phyloP scores from a whole-genome alignment of 306 rosid genomes.

The Rosa multiflora region DNA sequence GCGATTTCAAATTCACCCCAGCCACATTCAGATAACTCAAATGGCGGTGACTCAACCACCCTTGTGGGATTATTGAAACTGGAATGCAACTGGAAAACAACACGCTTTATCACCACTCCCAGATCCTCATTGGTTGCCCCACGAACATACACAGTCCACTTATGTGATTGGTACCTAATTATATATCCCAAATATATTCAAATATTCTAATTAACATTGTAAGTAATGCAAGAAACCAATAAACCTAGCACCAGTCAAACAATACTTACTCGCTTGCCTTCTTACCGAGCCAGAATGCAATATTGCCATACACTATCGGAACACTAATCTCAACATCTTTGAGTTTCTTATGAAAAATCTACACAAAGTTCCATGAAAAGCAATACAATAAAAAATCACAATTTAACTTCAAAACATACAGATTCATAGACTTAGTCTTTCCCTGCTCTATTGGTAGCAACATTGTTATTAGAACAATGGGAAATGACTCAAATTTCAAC shows the following conservation, averaged over 20 bases:
- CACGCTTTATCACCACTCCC: slow-evolving; percentile 44
- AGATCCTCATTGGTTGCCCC: too few relatives aligned
- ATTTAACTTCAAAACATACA: not conserved
- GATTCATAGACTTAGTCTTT: not conserved
- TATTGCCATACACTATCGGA: slow-evolving; percentile 81
- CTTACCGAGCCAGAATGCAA: slow-evolving; percentile 87
- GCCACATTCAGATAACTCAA: slow-evolving; percentile 78
- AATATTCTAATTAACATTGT: not conserved
- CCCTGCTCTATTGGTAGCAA: not conserved
- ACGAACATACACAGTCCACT: slow-evolving; percentile 77
- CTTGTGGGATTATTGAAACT: slow-evolving; percentile 42
- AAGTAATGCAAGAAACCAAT: slow-evolving; percentile 17
- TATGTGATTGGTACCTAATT: slow-evolving; percentile 72
- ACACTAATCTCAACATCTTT: slow-evolving; percentile 68
- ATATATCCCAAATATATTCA: slow-evolving; percentile 16
- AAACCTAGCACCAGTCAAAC: slow-evolving; percentile 19
- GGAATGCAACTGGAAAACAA: slow-evolving; percentile 47
- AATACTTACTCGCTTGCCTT: slow-evolving; percentile 83
- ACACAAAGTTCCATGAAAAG: slow-evolving; percentile 40
- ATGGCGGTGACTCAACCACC: slow-evolving; percentile 70
- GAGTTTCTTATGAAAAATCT: slow-evolving; percentile 61
- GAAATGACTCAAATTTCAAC: not conserved
- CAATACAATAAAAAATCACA: slow-evolving; percentile 15
- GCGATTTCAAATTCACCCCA: slow-evolving; percentile 87
- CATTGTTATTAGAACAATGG: not conserved